These are phyloP conservation scores for Naematelia aurantialba DNA, from an alignment of 768 basidiomycete species.

Conservation along the genomic window DNA sequence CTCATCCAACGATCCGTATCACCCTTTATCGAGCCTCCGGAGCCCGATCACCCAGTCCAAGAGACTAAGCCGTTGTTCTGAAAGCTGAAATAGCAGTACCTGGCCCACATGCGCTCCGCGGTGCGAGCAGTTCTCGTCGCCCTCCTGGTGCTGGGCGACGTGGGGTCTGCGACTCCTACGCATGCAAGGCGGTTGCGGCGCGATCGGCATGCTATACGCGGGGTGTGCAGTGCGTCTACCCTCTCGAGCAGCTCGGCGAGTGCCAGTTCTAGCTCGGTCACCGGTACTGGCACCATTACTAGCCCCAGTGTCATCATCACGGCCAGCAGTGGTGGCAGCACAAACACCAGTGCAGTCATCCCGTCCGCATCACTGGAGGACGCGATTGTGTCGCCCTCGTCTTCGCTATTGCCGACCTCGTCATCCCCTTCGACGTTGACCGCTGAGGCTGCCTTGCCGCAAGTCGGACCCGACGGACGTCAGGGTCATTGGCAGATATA, in stretches of 20 bases:
- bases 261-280: too few relatives aligned
- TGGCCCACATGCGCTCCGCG: background rate
- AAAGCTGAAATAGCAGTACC: too few relatives aligned
- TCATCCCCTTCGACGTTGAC: background rate
- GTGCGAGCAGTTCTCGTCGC: background rate
- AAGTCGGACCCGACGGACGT: background rate
- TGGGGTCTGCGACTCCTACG: background rate
- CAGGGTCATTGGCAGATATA: conserved; percentile 5
- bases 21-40: too few relatives aligned
- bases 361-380: too few relatives aligned
- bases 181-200: background rate
- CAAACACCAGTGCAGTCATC: too few relatives aligned
- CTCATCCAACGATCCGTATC: background rate
- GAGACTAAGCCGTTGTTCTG: too few relatives aligned
- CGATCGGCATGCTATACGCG: background rate
- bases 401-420: background rate
- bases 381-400: background rate
- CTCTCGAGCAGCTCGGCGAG: background rate
- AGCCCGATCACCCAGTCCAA: too few relatives aligned
- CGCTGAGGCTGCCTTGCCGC: background rate
- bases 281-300: too few relatives aligned
- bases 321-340: too few relatives aligned
- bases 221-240: background rate
- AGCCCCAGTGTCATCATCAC: too few relatives aligned
- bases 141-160: background rate